Base-by-base conservation (phyloP, 805 yeast genomes). In the Blastobotrys chiropterorum region DNA sequence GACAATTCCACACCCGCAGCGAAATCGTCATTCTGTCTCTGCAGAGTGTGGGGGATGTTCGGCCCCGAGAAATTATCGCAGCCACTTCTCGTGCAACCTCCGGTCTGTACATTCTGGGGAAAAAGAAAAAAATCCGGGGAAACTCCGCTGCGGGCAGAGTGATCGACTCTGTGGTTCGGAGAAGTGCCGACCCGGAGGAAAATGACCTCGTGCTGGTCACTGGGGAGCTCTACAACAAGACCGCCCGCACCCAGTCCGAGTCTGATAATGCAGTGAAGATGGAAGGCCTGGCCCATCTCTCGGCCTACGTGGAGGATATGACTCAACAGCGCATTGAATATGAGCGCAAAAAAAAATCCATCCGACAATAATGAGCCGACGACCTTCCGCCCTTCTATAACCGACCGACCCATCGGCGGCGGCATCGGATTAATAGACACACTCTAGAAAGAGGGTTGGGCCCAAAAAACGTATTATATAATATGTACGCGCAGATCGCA, bases 51-150 rank as follows among this genome's bases (percentile, higher is more conserved):
- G 34, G 34, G 34, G 20, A 13, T 39, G 17, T 8, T 39, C 46
- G 22, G 14, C 15, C 8, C 46, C 22, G 34, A 26, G 34, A 26
- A 26, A 26, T 43, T 14, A 43, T 43, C 16, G 46, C 30, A 14
- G 6, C 21, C 20, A 21, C 22, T 21, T 14, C 11, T 14, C 56
- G 66, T 30, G 72, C 69, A 6, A 50, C 60, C 40, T 60, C 63
- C 17, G 76, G 77, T 2, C 55, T 70, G 17, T 72, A 64, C 50
- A 65, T 64, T 13, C 54, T 64, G 43, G 72, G 65, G 34, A 26
- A 26, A 26, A 26, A 26, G 34, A 26, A 26, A 26, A 26, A 26
- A 26, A 26, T 26, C 34, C 34, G 34, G 34, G 34, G 56, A 64
- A 20, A 38, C 49, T 34, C 51, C 46, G 42, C 42, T 48, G 17